Evolutionary conservation across 169 alveolate species (phyloP), one percentile per base, ranked within the genome.

Genomic region (Cryptosporidium viatorum): DNA sequence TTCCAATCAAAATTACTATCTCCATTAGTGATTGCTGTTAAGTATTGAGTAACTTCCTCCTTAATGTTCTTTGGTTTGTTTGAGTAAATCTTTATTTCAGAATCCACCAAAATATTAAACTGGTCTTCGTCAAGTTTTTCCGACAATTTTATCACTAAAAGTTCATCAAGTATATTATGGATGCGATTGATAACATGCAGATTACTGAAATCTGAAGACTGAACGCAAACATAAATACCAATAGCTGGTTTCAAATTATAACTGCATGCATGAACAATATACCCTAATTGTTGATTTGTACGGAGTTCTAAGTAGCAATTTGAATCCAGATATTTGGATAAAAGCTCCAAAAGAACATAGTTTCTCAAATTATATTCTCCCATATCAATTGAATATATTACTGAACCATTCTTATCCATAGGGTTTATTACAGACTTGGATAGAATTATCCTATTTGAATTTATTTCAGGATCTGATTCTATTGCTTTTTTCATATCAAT

Each of bases 201-300:
- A 33, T 73, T 73, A 52, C 71, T 52, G 41, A 37, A 73, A n/a
- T 73, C 86, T 35, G 86, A 35, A 29, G 86, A 73, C 23, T 73
- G 86, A 31, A 73, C 86, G 35, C 68, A 52, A 37, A 73, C 35
- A 59, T 29, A 37, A 51, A 73, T 73, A n/a, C 86, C 86, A 73
- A 73, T 73, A 16, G 71, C 86, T n/a, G 86, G 86, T 50, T 73
- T 73, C 7, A 73, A 23, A 59, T 73, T 73, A n/a, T 51, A 73
- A 26, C 71, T 37, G 6, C 45, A 23, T n/a, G 62, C 48, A 52
- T 23, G 37, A 9, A 73, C 86, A n/a, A 73, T 55, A 62, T 73
- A 73, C 8, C 86, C 86, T 26, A 73, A 50, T 58, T 73, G 86
- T 41, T 73, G 86, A 37, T 73, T 73, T 52, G 86, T 73, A 14